phyloP scores from a whole-genome alignment of 306 rosid genomes.

The Rosa persica region DNA sequence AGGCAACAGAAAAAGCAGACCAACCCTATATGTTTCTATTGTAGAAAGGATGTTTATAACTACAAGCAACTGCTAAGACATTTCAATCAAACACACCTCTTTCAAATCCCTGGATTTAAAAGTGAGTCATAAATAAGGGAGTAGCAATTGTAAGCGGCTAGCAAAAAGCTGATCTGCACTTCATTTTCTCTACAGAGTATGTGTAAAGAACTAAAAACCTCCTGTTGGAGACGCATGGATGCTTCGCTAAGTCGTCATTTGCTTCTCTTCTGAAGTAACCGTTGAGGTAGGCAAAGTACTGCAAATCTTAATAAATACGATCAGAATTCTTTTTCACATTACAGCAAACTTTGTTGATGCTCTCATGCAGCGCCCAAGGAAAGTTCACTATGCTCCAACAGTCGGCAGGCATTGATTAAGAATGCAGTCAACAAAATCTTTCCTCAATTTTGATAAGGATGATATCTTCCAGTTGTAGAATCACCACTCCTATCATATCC shows the following conservation, averaged over 20 bases:
- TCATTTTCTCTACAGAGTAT: conserved; percentile 13
- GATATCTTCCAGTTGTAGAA: conserved; percentile 45
- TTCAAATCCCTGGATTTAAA: conserved; percentile 8
- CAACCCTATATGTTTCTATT: background rate
- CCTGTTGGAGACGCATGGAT: background rate
- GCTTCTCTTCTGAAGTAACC: conserved; percentile 11
- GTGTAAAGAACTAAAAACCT: conserved; percentile 8
- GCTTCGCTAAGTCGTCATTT: conserved; percentile 12
- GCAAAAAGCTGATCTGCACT: conserved; percentile 10
- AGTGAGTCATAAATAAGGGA: background rate
- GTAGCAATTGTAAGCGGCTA: background rate
- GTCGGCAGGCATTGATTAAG: background rate
- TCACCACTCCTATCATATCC: conserved; percentile 39
- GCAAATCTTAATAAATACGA: background rate
- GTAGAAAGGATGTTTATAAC: background rate
- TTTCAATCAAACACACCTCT: conserved; percentile 10
- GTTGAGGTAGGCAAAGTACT: background rate
- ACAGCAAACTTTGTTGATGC: conserved; percentile 16
- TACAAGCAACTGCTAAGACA: conserved; percentile 6
- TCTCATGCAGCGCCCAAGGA: background rate
- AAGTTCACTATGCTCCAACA: conserved; percentile 8
- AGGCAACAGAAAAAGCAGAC: background rate
- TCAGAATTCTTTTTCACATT: background rate
- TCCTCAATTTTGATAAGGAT: conserved; percentile 50
- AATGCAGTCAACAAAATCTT: background rate